Evolutionary conservation across 345 rosid species (phyloP).

Genomic region (Sonneratia caseolaris): DNA sequence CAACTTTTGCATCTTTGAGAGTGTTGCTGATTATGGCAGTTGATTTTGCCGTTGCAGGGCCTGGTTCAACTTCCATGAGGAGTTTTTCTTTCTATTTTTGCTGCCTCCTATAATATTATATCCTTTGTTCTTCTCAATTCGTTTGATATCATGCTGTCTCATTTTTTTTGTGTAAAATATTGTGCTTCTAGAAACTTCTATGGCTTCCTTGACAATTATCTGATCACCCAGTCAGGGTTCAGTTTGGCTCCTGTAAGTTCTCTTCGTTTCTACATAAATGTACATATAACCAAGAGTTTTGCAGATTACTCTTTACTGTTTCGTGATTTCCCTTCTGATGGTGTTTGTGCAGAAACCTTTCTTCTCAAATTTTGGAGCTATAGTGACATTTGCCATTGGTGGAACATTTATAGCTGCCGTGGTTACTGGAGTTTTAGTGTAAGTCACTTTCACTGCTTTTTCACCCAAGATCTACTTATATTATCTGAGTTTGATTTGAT

Average conservation of each 20-base stretch:
- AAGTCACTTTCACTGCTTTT: constrained; percentile 23
- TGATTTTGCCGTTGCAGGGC: constrained; percentile 34
- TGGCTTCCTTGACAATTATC: constrained; percentile 46
- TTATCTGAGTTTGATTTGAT: neutral
- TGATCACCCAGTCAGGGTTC: constrained; percentile 87
- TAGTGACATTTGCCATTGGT: constrained; percentile 77
- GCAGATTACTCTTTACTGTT: constrained; percentile 2
- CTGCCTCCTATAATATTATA: constrained; percentile 96
- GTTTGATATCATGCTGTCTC: constrained; percentile 5
- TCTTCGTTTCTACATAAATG: neutral
- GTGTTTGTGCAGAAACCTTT: constrained; percentile 75
- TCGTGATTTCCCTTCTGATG: neutral
- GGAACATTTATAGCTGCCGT: constrained; percentile 83
- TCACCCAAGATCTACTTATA: neutral
- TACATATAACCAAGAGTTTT: too few relatives aligned
- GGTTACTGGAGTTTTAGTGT: constrained; percentile 89
- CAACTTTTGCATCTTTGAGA: constrained; percentile 1
- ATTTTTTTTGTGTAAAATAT: neutral
- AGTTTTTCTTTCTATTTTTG: constrained; percentile 89
- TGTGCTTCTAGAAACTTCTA: neutral
- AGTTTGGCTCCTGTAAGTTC: constrained; percentile 79
- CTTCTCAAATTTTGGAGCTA: constrained; percentile 95
- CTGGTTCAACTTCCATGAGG: constrained; percentile 98
- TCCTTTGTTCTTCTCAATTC: constrained; percentile 27
- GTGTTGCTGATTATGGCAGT: neutral